Conservation (phyloP, 306 rosid genomes). For the Sicyos edulis region DNA sequence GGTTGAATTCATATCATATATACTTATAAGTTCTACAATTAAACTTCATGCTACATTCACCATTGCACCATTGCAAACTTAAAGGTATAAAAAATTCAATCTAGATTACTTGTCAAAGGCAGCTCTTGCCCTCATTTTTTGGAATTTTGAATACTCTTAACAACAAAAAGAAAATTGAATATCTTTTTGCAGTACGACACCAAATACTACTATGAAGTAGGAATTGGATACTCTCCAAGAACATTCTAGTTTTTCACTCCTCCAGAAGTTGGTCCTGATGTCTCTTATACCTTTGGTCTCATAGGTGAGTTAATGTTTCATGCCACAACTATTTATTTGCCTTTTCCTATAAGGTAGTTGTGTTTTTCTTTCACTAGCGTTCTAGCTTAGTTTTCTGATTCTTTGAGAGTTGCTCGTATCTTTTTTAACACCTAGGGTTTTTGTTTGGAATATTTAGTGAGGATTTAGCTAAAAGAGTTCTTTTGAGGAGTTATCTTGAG, state of each 20-base stretch:
- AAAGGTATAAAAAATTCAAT: conserved; percentile 24
- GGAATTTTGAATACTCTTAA: background rate
- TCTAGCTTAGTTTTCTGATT: background rate
- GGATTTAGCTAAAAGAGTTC: no score
- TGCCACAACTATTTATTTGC: background rate
- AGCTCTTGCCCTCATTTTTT: no score
- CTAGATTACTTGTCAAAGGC: background rate
- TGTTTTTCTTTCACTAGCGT: background rate
- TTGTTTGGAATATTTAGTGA: no score
- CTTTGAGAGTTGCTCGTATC: background rate
- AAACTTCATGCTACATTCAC: conserved; percentile 69
- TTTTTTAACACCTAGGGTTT: background rate
- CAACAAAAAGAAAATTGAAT: background rate
- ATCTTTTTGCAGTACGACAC: conserved; percentile 44
- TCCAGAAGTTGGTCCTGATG: conserved; percentile 83
- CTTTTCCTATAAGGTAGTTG: background rate
- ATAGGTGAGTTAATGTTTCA: conserved; percentile 42
- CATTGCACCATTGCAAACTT: conserved; percentile 43
- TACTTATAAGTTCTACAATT: conserved; percentile 51
- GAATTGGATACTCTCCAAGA: conserved; percentile 51
- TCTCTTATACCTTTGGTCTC: conserved; percentile 81
- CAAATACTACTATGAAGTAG: conserved; percentile 71
- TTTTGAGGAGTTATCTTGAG: no score
- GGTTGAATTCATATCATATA: no score
- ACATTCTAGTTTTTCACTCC: conserved; percentile 72